Conservation (phyloP, 2,329 filamentous ascomycete genomes). For the Diaporthe amygdali region DNA sequence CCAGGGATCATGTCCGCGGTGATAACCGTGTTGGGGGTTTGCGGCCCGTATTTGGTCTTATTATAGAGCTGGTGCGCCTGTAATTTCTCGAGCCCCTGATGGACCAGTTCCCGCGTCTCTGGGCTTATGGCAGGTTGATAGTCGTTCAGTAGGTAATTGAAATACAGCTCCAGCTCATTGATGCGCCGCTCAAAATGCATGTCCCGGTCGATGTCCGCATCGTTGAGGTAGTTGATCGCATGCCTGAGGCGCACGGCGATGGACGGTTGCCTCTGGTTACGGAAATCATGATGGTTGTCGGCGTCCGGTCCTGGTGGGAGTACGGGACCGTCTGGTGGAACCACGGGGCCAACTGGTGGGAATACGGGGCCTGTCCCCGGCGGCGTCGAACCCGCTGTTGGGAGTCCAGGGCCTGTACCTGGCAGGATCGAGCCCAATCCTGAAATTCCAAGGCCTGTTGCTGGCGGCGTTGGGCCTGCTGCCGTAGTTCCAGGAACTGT, state of each 20-base stretch:
- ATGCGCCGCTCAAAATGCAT: conserved; percentile 44
- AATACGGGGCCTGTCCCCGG: too few relatives aligned
- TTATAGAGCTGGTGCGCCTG: conserved; percentile 41
- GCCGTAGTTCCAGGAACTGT: neutral
- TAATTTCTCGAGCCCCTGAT: conserved; percentile 39
- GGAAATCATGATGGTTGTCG: conserved; percentile 3
- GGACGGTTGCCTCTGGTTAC: conserved; percentile 37
- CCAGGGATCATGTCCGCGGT: conserved; percentile 30
- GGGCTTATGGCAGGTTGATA: conserved; percentile 30
- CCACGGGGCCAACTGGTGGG: too few relatives aligned
- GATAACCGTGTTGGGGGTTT: conserved; percentile 34
- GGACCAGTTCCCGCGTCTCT: conserved; percentile 31
- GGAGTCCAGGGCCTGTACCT: too few relatives aligned
- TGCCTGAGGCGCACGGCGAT: conserved; percentile 37
- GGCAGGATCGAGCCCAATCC: too few relatives aligned
- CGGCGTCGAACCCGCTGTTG: too few relatives aligned
- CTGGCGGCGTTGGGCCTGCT: neutral
- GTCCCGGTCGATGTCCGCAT: conserved; percentile 51
- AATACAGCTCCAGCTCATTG: conserved; percentile 43
- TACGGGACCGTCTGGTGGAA: conserved; percentile 4
- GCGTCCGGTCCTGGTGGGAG: neutral
- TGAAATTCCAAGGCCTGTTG: too few relatives aligned
- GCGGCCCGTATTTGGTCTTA: conserved; percentile 38
- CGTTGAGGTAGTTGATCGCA: conserved; percentile 51
- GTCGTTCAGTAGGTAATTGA: conserved; percentile 38